These are phyloP conservation scores for Quercus gilva DNA, from an alignment of 306 rosid species.

Conservation along the genomic window DNA sequence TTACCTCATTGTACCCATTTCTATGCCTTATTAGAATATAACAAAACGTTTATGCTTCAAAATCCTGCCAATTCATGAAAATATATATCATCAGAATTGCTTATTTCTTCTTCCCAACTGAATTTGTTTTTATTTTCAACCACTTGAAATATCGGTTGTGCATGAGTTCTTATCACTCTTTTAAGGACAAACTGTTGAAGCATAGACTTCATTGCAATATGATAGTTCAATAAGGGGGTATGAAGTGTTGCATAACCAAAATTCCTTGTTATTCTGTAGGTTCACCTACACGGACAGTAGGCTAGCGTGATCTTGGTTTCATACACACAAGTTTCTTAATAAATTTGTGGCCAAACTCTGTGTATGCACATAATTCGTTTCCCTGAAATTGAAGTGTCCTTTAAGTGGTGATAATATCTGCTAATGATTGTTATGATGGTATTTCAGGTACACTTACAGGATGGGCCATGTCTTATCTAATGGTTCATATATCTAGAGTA, in stretches of 20 bases:
- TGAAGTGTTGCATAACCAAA: conserved; percentile 9
- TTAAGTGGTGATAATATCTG: not conserved
- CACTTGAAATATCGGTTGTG: not conserved
- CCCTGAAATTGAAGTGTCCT: conserved; percentile 1
- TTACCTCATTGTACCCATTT: not conserved
- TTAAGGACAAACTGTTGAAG: not conserved
- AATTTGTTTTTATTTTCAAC: not conserved
- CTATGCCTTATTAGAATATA: too few relatives aligned
- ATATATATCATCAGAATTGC: too few relatives aligned
- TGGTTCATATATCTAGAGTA: conserved; percentile 10
- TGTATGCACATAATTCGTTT: conserved; percentile 36
- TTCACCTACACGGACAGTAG: conserved; percentile 82
- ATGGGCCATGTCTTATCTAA: conserved; percentile 48
- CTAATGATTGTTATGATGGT: conserved; percentile 1
- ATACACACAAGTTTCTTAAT: conserved; percentile 85
- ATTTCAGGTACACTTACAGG: conserved; percentile 57
- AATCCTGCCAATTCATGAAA: too few relatives aligned
- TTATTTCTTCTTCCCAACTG: too few relatives aligned
- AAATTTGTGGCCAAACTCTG: conserved; percentile 68
- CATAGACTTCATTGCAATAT: not conserved
- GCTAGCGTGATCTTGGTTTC: conserved; percentile 93
- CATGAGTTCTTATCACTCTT: conserved; percentile 4
- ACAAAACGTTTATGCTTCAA: too few relatives aligned
- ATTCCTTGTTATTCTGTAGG: conserved; percentile 39
- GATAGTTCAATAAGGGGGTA: not conserved